Conservation (phyloP, 257 asterid species). For the Nicotiana tabacum region DNA sequence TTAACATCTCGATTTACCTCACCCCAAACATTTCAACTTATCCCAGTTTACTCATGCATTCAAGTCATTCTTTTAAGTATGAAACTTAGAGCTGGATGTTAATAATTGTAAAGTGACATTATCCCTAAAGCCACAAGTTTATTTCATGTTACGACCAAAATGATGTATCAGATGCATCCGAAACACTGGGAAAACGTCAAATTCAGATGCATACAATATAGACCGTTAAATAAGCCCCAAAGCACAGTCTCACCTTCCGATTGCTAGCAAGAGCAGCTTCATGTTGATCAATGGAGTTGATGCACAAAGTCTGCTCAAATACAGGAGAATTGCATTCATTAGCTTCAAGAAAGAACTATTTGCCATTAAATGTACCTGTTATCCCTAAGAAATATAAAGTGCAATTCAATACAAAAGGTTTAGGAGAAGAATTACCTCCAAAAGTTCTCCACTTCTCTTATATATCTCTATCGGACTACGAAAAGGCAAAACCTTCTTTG, state of each 20-base stretch:
- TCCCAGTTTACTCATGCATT: not conserved
- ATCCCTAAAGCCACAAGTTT: not conserved
- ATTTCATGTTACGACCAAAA: not conserved
- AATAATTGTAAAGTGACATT: not conserved
- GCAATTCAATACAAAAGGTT: slow-evolving; percentile 8
- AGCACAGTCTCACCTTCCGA: slow-evolving; percentile 56
- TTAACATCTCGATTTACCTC: not conserved
- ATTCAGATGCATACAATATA: not conserved
- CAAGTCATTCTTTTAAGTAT: not conserved
- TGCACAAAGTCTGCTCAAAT: slow-evolving; percentile 73
- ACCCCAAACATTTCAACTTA: not conserved
- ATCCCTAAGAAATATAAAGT: not conserved
- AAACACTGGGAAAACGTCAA: not conserved
- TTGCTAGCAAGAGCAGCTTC: slow-evolving; percentile 90
- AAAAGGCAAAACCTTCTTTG: slow-evolving; percentile 58
- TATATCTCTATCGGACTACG: slow-evolving; percentile 62
- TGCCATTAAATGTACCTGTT: not conserved
- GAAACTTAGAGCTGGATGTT: not conserved
- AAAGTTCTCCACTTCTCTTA: slow-evolving; percentile 85
- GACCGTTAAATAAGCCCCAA: not conserved
- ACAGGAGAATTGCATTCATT: slow-evolving; percentile 7
- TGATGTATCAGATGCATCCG: not conserved
- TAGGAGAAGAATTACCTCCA: slow-evolving; percentile 56
- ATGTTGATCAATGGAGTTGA: slow-evolving; percentile 70
- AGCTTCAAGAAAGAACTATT: not conserved